phyloP scores from a whole-genome alignment of 2,329 filamentous ascomycete species.

The Decorospora gaudefroyi region DNA sequence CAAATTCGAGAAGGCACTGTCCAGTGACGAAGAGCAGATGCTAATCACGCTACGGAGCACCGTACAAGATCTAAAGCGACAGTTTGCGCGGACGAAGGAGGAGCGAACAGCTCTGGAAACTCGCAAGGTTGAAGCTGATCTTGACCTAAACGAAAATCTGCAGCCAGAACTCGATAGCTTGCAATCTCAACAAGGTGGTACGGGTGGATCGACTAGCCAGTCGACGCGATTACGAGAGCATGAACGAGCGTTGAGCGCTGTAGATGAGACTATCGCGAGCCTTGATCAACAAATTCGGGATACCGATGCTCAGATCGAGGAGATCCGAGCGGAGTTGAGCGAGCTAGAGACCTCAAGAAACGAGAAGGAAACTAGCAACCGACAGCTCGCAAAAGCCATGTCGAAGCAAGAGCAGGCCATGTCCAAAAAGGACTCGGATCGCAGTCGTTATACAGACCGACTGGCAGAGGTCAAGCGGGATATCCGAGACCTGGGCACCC shows the following conservation, averaged over 20 bases:
- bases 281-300: constrained; percentile 72
- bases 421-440: constrained; percentile 89
- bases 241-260: constrained; percentile 78
- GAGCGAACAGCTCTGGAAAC: constrained; percentile 77
- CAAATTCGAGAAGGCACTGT: constrained; percentile 90
- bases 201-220: constrained; percentile 59
- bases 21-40: constrained; percentile 77
- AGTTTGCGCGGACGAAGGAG: constrained; percentile 75
- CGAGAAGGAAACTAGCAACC: constrained; percentile 71
- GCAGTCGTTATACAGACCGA: constrained; percentile 75
- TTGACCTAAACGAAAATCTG: constrained; percentile 86
- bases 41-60: constrained; percentile 71
- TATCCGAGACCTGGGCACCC: constrained; percentile 88
- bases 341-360: constrained; percentile 63
- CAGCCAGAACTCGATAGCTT: constrained; percentile 86
- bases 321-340: constrained; percentile 58
- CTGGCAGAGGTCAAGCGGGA: constrained; percentile 82
- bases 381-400: constrained; percentile 76
- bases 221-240: constrained; percentile 71
- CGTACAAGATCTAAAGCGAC: constrained; percentile 74
- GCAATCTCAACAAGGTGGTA: constrained; percentile 48
- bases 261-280: constrained; percentile 68
- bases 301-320: constrained; percentile 73
- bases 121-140: constrained; percentile 80
- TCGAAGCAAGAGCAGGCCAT: constrained; percentile 86